Percentiles rank a stretch among this genome's conserved stretches.
Evolutionary conservation across 2,329 filamentous ascomycete species (phyloP).

Genomic region (Alternaria sp.): DNA sequence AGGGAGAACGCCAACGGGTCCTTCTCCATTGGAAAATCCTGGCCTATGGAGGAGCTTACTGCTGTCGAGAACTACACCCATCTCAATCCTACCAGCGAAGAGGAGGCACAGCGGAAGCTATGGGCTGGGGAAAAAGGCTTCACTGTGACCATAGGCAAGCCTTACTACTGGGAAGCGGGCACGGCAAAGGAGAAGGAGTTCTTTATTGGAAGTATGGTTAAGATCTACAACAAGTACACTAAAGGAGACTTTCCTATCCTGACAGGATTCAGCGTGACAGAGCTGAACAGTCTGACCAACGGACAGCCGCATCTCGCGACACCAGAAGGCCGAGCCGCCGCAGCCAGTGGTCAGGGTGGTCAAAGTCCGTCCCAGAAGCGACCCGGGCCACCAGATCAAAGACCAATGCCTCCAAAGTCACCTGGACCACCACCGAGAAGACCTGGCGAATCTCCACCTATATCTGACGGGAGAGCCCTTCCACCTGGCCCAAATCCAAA

Average conservation of each 20-base stretch:
- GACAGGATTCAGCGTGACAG: constrained; percentile 79
- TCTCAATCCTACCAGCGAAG: constrained; percentile 62
- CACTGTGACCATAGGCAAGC: constrained; percentile 85
- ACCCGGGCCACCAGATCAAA: constrained; percentile 22
- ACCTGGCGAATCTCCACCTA: constrained; percentile 23
- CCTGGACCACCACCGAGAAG: constrained; percentile 28
- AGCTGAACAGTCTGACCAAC: constrained; percentile 77
- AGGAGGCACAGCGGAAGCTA: constrained; percentile 67
- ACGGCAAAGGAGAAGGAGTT: constrained; percentile 98
- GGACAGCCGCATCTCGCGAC: constrained; percentile 41
- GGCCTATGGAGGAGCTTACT: constrained; percentile 90
- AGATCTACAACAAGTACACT: constrained; percentile 97
- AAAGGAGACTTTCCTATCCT: constrained; percentile 71
- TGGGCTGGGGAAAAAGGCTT: constrained; percentile 89
- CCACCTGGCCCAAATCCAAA: constrained; percentile 23
- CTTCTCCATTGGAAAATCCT: constrained; percentile 98
- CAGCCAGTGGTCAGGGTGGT: constrained; percentile 9
- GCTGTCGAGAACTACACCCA: constrained; percentile 82
- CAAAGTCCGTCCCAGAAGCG: constrained; percentile 20
- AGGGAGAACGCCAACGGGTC: constrained; percentile 92
- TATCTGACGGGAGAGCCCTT: constrained; percentile 17
- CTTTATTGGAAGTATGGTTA: constrained; percentile 94
- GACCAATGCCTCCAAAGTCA: constrained; percentile 28
- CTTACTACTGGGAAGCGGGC: constrained; percentile 95
- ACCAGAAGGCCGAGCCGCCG: constrained; percentile 31